Evolutionary conservation across 2,329 filamentous ascomycete species (phyloP), one percentile per base, ranked within the genome.

Genomic region (Arthrobotrys sinensis): DNA sequence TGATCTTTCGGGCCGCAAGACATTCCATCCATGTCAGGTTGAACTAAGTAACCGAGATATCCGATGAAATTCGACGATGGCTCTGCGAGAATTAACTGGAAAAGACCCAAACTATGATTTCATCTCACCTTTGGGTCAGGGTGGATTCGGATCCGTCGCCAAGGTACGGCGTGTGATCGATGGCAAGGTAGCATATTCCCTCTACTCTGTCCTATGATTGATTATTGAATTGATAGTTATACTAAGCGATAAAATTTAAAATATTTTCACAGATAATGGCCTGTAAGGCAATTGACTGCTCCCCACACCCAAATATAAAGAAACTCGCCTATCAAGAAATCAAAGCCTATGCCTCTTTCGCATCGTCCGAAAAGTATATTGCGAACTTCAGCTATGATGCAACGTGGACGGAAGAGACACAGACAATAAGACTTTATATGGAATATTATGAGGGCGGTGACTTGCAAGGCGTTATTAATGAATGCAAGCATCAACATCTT

Each of bases 261-360:
- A n/a, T n/a, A n/a, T 38, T 52, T 24, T 4, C 24, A 4, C 8
- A 75, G 70, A 63, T 68, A 45, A 76, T 76, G 71, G 71, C 71
- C 6, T 76, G 71, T 24, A 76, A 76, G 57, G 65, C 64, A 19
- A 76, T 69, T 5, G 71, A 76, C 36, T 76, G 71, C 38, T 55
- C 53, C 24, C 24, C 24, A 1, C 14, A 65, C 14, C 64, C 71
- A 3, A 8, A 38, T 12, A 7, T 57, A 1, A 1, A 38, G 34
- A 24, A 24, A 14, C 40, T 76, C 16, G 71, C 64, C 10, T n/a
- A 3, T 6, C 64, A 64, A 5, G 71, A 76, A 55, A 64, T 76
- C 36, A 16, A 55, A 12, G 57, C 64, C 7, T 68, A 53, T 45
- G 28, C 71, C 14, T 55, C 71, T 3, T 76, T 76, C 28, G 53